Base-by-base conservation (phyloP, 2,329 filamentous ascomycete genomes). In the Incumbomyces lentus region DNA sequence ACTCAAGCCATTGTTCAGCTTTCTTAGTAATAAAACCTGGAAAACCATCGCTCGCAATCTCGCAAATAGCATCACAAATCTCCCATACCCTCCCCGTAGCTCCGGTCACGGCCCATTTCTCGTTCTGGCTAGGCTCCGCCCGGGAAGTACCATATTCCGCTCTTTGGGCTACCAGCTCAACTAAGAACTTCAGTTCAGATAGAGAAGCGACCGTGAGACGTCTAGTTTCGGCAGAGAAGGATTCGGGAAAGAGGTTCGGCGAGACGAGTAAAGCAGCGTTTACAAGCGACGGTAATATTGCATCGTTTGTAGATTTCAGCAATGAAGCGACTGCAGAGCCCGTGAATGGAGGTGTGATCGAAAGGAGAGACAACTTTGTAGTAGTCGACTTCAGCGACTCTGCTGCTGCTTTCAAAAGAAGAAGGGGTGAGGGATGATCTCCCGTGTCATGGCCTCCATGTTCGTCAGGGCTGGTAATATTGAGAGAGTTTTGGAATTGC, bases 321-420 rank as follows among this genome's bases (percentile, higher is more conserved):
- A 93, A 79, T 18, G 75, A 80, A 8, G 66, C 68, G 30, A 94
- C 73, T 4, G 86, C 89, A 1, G 81, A 80, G 0, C 86, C 81
- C 0, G 88, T 92, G 55, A 94, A 93, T 1, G 90, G 89, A 14
- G 86, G 76, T 59, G 86, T 95, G 59, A 93, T 84, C 1, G 92
- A 77, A 11, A 96, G 75, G 1, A 95, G 80, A 0, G 86, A 90
- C 19, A 95, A 73, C 52, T 94, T 95, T 5, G 88, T 95, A 1
- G 82, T 78, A 60, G 95, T 87, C 0, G 88, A 86, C 61, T 79
- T 81, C 49, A 95, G 78, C 4, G 93, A 72, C 19, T 74, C 76
- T 1, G 86, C 77, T 0, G 84, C 76, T 57, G 89, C 82, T 56
- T 77, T 75, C 30, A 89, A 78, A 48, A 90, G 73, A 12, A 78